Conservation (phyloP, 257 asterid genomes). For the Phtheirospermum japonicum region DNA sequence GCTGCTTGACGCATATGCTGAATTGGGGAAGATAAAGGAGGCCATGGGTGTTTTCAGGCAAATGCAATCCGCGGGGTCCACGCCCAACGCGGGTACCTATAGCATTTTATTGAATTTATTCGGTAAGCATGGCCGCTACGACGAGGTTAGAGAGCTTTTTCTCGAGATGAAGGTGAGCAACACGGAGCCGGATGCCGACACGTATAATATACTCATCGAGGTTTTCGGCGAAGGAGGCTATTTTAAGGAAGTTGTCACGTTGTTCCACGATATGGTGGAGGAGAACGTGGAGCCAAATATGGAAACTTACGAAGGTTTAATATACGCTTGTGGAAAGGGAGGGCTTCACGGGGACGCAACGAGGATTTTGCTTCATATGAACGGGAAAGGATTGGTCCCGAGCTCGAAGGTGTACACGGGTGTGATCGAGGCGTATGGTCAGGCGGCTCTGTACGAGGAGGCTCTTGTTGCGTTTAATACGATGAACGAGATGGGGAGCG, state of each 20-base stretch:
- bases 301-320: slow-evolving; percentile 94
- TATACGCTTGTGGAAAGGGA: slow-evolving; percentile 88
- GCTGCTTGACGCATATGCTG: slow-evolving; percentile 80
- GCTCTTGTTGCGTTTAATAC: slow-evolving; percentile 92
- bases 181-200: slow-evolving; percentile 83
- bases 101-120: slow-evolving; percentile 79
- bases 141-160: slow-evolving; percentile 86
- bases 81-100: slow-evolving; percentile 82
- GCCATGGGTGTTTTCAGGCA: slow-evolving; percentile 89
- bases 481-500: slow-evolving; percentile 87
- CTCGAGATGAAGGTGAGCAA: slow-evolving; percentile 94
- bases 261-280: slow-evolving; percentile 92
- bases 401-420: slow-evolving; percentile 80
- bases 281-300: slow-evolving; percentile 93
- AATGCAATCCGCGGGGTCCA: slow-evolving; percentile 86
- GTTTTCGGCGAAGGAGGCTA: slow-evolving; percentile 97
- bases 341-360: slow-evolving; percentile 84
- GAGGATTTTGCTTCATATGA: slow-evolving; percentile 75
- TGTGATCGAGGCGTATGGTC: slow-evolving; percentile 85
- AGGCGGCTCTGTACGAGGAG: slow-evolving; percentile 89
- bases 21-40: slow-evolving; percentile 65
- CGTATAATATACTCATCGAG: slow-evolving; percentile 79
- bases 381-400: slow-evolving; percentile 69
- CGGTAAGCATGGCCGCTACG: slow-evolving; percentile 85
- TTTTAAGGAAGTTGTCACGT: slow-evolving; percentile 96